These are phyloP conservation scores for Nannochloropsis gaditana DNA, from an alignment of 108 stramenopile species.

Conservation along the genomic window DNA sequence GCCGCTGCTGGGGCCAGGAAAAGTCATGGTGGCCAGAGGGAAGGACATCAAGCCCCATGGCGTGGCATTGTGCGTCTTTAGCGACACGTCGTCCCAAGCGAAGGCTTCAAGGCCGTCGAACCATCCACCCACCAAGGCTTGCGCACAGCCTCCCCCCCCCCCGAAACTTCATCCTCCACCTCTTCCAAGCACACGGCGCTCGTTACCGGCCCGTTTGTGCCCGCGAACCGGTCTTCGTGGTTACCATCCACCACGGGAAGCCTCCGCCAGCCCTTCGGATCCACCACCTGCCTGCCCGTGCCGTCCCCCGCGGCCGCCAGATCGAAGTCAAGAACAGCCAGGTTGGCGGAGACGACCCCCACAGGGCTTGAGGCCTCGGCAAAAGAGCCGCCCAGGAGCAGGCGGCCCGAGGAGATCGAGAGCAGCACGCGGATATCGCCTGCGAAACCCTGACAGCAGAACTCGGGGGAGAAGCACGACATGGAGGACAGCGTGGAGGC, in stretches of 20 bases:
- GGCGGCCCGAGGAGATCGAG: not conserved
- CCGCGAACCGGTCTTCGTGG: not conserved
- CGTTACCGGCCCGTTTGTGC: not conserved
- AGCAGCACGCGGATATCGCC: constrained; percentile 11
- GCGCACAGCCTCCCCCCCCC: not conserved
- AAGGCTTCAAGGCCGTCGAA: not conserved
- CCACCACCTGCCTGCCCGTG: not conserved
- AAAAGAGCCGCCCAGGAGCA: not conserved
- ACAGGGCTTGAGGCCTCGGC: not conserved
- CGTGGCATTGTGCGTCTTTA: not conserved
- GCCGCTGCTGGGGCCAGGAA: not conserved
- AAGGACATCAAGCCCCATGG: not conserved
- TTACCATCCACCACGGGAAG: not conserved
- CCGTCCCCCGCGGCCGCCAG: not conserved
- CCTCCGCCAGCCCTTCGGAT: not conserved
- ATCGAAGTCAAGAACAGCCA: not conserved
- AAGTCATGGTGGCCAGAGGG: not conserved
- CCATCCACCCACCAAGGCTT: not conserved
- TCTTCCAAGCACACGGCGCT: constrained; percentile 4
- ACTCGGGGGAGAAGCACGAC: not conserved
- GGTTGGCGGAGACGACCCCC: not conserved
- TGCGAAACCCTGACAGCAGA: constrained; percentile 5
- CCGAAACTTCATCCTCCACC: not conserved
- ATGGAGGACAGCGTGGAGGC: not conserved
- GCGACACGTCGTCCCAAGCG: not conserved